These are phyloP conservation scores for Cardamine occulta DNA, from an alignment of 345 rosid species.

Conservation along the genomic window DNA sequence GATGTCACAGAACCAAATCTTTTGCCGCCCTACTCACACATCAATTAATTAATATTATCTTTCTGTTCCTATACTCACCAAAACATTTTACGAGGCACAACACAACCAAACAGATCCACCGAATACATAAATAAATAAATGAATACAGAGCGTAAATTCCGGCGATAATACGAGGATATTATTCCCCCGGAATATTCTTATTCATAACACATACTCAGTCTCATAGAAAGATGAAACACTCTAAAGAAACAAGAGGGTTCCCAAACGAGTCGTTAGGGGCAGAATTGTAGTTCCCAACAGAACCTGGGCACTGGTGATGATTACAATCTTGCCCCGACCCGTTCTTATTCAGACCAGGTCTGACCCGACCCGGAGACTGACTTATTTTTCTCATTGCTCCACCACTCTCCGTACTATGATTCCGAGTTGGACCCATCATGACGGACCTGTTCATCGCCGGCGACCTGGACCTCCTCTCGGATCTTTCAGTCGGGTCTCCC, in stretches of 20 bases:
- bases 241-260: constrained; percentile 83
- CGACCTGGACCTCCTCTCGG: constrained; percentile 68
- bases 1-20: constrained; percentile 35
- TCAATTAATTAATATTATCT: constrained; percentile 7
- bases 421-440: constrained; percentile 25
- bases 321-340: constrained; percentile 31
- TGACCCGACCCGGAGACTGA: constrained; percentile 70
- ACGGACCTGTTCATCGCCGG: constrained; percentile 66
- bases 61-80: not conserved
- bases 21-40: constrained; percentile 38
- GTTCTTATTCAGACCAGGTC: constrained; percentile 42
- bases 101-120: constrained; percentile 19
- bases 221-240: constrained; percentile 86
- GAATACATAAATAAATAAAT: not conserved
- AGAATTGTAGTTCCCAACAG: not conserved
- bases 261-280: constrained; percentile 62
- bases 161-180: constrained; percentile 12
- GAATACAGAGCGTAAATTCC: not conserved
- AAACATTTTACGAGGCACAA: constrained; percentile 14
- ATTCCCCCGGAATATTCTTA: constrained; percentile 12
- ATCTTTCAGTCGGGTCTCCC: constrained; percentile 61
- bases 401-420: constrained; percentile 37
- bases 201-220: not conserved
- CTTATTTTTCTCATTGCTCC: constrained; percentile 53
- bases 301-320: constrained; percentile 16